These are phyloP conservation scores for Rhodotorula sp. DNA, from an alignment of 1,284 basidiomycete genomes.

Conservation along the genomic window DNA sequence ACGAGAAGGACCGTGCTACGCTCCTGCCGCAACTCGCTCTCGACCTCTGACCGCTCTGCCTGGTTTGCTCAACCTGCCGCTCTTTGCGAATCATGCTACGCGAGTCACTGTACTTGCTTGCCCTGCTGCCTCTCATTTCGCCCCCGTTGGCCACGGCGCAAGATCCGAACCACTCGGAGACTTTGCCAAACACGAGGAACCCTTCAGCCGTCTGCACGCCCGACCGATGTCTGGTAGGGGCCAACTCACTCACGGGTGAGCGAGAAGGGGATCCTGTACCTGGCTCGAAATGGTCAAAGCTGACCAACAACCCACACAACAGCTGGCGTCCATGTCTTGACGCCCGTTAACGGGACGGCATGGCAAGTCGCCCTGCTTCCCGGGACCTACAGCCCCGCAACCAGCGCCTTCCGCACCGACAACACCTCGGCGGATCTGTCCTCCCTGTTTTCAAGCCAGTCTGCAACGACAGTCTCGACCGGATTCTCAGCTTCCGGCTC, in stretches of 20 bases:
- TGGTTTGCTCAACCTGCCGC: neutral
- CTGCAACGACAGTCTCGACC: neutral
- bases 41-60: neutral
- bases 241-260: slow-evolving; percentile 33
- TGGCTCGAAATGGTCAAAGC: too few relatives aligned
- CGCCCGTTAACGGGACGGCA: slow-evolving; percentile 15
- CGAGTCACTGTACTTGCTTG: neutral
- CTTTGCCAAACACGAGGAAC: neutral
- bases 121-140: neutral
- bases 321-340: slow-evolving; percentile 24
- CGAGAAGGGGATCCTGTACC: too few relatives aligned
- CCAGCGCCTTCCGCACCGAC: slow-evolving; percentile 15
- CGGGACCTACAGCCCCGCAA: slow-evolving; percentile 38
- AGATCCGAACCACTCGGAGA: neutral
- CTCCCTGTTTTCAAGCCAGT: slow-evolving; percentile 1
- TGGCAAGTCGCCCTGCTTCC: slow-evolving; percentile 36
- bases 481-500: slow-evolving; percentile 35
- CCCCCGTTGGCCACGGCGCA: too few relatives aligned
- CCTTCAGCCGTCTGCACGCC: slow-evolving; percentile 33
- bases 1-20: neutral
- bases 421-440: slow-evolving; percentile 27
- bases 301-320: neutral
- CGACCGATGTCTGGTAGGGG: slow-evolving; percentile 24
- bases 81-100: neutral
- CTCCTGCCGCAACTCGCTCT: neutral